A percentile compares a stretch with the other conserved stretches of the same genome.
Conservation (phyloP, 1,284 basidiomycete species). For the Tilletia setariae region DNA sequence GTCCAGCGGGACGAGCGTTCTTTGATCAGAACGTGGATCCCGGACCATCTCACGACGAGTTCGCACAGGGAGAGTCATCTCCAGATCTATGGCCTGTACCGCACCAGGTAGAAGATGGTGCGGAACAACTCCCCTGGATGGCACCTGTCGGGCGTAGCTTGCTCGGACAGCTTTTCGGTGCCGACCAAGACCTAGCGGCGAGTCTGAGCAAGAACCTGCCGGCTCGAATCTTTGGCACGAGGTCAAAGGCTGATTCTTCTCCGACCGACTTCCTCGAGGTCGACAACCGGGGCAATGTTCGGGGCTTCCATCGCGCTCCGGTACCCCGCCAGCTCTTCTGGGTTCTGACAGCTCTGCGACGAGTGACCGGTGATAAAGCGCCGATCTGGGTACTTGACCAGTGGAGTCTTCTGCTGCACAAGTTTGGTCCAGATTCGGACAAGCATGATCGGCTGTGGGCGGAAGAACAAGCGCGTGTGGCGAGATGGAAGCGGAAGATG, state of each 20-base stretch:
- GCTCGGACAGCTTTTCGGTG: background rate
- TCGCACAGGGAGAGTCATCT: no score
- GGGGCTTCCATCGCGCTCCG: slow-evolving; percentile 17
- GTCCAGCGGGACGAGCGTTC: background rate
- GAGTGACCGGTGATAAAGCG: slow-evolving; percentile 14
- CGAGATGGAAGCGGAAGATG: background rate
- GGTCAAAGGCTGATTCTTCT: background rate
- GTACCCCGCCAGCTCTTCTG: slow-evolving; percentile 17
- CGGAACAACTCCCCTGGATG: background rate
- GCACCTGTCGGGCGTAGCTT: background rate
- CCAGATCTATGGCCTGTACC: no score
- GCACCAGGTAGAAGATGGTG: background rate
- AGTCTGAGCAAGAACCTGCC: background rate
- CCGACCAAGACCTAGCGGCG: background rate
- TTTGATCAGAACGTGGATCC: background rate
- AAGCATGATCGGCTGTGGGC: background rate
- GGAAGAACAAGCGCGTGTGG: background rate
- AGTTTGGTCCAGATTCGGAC: slow-evolving; percentile 16
- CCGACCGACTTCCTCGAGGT: background rate
- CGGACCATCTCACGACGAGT: no score
- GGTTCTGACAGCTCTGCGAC: slow-evolving; percentile 21
- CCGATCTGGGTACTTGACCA: slow-evolving; percentile 17
- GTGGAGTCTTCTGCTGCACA: slow-evolving; percentile 20
- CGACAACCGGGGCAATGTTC: background rate
- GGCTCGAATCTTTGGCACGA: background rate